Evolutionary conservation across 2,329 filamentous ascomycete species (phyloP).

Genomic region (Drechslerella stenobrocha): DNA sequence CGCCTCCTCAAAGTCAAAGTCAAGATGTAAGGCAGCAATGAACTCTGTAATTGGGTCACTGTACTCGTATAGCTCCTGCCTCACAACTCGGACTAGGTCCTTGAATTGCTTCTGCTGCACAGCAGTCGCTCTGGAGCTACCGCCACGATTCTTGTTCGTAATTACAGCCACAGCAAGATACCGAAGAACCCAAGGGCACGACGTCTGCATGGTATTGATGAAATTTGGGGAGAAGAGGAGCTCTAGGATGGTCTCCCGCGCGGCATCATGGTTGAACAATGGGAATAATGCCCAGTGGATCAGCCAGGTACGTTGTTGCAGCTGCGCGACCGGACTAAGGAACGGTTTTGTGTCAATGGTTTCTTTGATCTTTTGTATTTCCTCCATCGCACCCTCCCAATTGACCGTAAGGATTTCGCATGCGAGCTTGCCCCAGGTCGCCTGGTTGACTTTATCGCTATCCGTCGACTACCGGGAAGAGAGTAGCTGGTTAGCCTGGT

Average conservation of each 20-base stretch:
- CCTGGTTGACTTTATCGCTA: slow-evolving; percentile 93
- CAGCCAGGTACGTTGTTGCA: slow-evolving; percentile 94
- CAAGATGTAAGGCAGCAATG: slow-evolving; percentile 90
- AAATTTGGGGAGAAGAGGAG: slow-evolving; percentile 95
- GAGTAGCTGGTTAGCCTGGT: neutral
- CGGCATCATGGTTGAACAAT: slow-evolving; percentile 94
- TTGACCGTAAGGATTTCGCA: slow-evolving; percentile 92
- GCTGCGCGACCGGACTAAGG: slow-evolving; percentile 92
- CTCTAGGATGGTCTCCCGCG: slow-evolving; percentile 87
- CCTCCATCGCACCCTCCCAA: slow-evolving; percentile 92
- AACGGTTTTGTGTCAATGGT: slow-evolving; percentile 91
- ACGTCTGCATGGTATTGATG: slow-evolving; percentile 99
- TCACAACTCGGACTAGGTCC: slow-evolving; percentile 90
- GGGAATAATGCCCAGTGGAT: slow-evolving; percentile 99
- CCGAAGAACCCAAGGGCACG: slow-evolving; percentile 92
- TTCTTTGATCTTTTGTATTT: slow-evolving; percentile 86
- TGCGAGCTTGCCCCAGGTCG: slow-evolving; percentile 97
- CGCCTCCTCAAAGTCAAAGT: slow-evolving; percentile 97
- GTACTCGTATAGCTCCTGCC: slow-evolving; percentile 98
- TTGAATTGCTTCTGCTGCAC: slow-evolving; percentile 98
- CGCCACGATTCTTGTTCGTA: slow-evolving; percentile 76
- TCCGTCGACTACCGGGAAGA: slow-evolving; percentile 69
- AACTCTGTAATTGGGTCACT: slow-evolving; percentile 94
- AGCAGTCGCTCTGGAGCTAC: slow-evolving; percentile 69
- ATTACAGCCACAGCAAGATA: slow-evolving; percentile 95